Conservation (phyloP, 441 rosid genomes). For the Adansonia rubrostipa region DNA sequence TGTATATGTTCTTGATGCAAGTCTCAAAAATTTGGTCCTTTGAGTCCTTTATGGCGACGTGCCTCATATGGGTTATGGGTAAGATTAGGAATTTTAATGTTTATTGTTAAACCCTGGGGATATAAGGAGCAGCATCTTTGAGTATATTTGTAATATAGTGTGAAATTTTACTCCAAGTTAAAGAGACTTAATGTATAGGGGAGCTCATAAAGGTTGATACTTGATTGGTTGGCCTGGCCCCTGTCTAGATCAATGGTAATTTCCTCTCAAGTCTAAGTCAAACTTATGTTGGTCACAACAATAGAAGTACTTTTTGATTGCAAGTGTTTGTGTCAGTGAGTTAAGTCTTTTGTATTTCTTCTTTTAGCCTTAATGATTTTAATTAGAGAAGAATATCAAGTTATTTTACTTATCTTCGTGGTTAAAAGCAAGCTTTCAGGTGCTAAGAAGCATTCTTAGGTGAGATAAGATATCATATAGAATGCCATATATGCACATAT, state of each 20-base stretch:
- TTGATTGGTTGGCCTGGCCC: not conserved
- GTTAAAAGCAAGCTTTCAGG: not conserved
- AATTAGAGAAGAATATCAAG: not conserved
- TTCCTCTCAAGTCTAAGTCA: not conserved
- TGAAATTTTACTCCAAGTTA: not conserved
- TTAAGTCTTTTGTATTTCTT: not conserved
- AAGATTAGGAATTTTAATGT: not conserved
- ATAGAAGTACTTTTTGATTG: not conserved
- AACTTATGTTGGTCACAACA: slow-evolving; percentile 1
- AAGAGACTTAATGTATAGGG: not conserved
- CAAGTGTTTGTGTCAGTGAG: not conserved
- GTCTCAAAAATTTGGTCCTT: not conserved
- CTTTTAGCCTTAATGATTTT: not conserved
- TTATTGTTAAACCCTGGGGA: not conserved
- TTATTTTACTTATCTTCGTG: not conserved
- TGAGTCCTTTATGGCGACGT: not conserved
- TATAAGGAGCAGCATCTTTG: not conserved
- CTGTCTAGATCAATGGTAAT: slow-evolving; percentile 8
- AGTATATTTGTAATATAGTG: not conserved
- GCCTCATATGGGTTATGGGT: not conserved
- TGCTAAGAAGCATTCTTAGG: not conserved
- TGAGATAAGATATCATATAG: not conserved
- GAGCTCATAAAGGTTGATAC: not conserved
- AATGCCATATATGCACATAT: not conserved
- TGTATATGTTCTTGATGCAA: not conserved